phyloP scores from a whole-genome alignment of 495 filamentous ascomycete species.

The Elasticomyces elasticus region DNA sequence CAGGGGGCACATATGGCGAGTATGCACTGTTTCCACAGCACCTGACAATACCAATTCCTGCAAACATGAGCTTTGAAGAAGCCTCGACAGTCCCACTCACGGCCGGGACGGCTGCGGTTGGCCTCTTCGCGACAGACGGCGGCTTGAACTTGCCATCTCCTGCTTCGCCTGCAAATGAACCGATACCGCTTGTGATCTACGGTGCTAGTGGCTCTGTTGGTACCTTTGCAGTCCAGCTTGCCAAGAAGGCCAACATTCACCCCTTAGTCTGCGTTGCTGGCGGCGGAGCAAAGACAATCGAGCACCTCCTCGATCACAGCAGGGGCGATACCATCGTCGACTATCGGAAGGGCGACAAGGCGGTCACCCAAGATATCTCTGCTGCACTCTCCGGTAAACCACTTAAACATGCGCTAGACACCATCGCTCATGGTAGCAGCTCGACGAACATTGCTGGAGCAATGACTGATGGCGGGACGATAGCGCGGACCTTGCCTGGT shows the following conservation, averaged over 20 bases:
- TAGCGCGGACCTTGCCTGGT: background rate
- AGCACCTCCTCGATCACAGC: constrained; percentile 22
- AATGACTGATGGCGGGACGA: background rate
- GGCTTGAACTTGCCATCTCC: constrained; percentile 10
- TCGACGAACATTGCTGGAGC: background rate
- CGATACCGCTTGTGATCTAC: constrained; percentile 17
- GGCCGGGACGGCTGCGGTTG: constrained; percentile 12
- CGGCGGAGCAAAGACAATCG: constrained; percentile 14
- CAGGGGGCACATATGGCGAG: constrained; percentile 16
- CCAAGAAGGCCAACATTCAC: constrained; percentile 8
- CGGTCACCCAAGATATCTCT: constrained; percentile 25
- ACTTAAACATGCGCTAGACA: constrained; percentile 10
- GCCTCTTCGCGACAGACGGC: background rate
- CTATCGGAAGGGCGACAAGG: constrained; percentile 35
- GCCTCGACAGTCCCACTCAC: constrained; percentile 8
- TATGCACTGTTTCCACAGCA: constrained; percentile 11
- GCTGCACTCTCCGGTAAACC: constrained; percentile 20
- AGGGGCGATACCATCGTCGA: constrained; percentile 34
- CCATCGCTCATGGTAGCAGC: background rate
- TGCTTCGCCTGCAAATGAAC: background rate
- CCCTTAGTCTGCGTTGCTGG: constrained; percentile 35
- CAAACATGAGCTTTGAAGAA: constrained; percentile 13
- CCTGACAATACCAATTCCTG: constrained; percentile 16
- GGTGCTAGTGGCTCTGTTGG: constrained; percentile 16
- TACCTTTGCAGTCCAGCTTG: constrained; percentile 18